Conservation (phyloP, 2,329 filamentous ascomycete genomes). For the Trichoderma sp. region DNA sequence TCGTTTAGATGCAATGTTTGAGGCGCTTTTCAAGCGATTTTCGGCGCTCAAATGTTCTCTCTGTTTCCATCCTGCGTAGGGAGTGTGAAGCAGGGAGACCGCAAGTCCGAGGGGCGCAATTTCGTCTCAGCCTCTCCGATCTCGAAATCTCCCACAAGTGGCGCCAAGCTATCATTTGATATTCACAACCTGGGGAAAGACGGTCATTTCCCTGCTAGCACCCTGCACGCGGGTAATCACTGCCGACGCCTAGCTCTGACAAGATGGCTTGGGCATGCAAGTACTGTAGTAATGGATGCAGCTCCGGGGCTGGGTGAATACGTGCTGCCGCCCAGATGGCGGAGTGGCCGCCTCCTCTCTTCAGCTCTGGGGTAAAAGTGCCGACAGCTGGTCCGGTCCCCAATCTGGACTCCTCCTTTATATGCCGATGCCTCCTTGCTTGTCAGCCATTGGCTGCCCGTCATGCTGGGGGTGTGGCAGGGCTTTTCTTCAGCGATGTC, state of each 20-base stretch:
- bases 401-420: conserved; percentile 4
- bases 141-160: conserved; percentile 21
- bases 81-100: too few relatives aligned
- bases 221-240: neutral
- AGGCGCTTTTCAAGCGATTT: neutral
- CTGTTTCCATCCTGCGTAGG: neutral
- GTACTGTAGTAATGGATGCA: neutral
- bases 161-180: conserved; percentile 22
- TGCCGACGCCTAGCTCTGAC: conserved; percentile 6
- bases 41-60: neutral
- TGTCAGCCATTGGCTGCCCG: conserved; percentile 3
- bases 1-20: neutral
- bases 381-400: conserved; percentile 6
- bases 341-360: neutral
- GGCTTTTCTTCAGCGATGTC: conserved; percentile 19
- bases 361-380: conserved; percentile 15
- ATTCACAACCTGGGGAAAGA: neutral
- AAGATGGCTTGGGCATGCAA: neutral
- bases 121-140: conserved; percentile 6
- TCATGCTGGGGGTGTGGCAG: conserved; percentile 12
- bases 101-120: neutral
- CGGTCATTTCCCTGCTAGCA: conserved; percentile 10
- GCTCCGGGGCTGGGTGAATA: conserved; percentile 5
- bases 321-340: neutral
- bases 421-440: neutral